phyloP scores from a whole-genome alignment of 2,329 filamentous ascomycete genomes.

The Lojkania enalia region DNA sequence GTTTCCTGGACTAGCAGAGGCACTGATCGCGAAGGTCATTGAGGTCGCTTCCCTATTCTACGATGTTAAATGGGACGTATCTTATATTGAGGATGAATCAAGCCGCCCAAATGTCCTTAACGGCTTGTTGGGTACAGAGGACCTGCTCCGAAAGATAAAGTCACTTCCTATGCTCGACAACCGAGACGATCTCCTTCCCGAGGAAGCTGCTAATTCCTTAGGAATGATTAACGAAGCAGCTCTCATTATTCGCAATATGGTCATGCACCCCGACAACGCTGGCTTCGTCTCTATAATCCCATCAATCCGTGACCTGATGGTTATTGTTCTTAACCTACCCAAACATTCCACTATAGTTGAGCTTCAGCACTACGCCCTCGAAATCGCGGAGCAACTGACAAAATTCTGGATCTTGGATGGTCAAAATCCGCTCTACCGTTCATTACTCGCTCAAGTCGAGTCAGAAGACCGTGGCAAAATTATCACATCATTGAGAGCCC shows the following conservation, averaged over 20 bases:
- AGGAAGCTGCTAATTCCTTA: conserved; percentile 70
- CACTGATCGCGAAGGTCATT: conserved; percentile 81
- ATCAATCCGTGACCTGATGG: conserved; percentile 78
- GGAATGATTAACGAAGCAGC: conserved; percentile 82
- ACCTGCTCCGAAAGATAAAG: conserved; percentile 73
- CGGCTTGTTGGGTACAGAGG: conserved; percentile 66
- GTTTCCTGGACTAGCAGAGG: conserved; percentile 85
- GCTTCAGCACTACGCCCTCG: conserved; percentile 85
- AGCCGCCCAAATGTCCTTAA: conserved; percentile 60
- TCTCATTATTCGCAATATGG: conserved; percentile 91
- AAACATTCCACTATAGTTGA: conserved; percentile 73
- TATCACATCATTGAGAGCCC: conserved; percentile 75
- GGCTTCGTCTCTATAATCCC: conserved; percentile 75
- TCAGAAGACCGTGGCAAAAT: conserved; percentile 77
- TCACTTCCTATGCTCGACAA: conserved; percentile 61
- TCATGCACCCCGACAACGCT: conserved; percentile 89
- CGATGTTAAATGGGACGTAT: conserved; percentile 77
- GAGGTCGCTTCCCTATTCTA: conserved; percentile 80
- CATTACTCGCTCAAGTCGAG: conserved; percentile 61
- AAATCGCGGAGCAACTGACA: conserved; percentile 88
- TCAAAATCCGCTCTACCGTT: conserved; percentile 77
- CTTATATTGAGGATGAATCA: conserved; percentile 62
- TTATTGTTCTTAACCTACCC: conserved; percentile 79
- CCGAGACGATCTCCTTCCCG: conserved; percentile 71
- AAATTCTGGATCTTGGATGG: conserved; percentile 74